Conservation (phyloP, 2,329 filamentous ascomycete genomes). For the Penicillium sp. region DNA sequence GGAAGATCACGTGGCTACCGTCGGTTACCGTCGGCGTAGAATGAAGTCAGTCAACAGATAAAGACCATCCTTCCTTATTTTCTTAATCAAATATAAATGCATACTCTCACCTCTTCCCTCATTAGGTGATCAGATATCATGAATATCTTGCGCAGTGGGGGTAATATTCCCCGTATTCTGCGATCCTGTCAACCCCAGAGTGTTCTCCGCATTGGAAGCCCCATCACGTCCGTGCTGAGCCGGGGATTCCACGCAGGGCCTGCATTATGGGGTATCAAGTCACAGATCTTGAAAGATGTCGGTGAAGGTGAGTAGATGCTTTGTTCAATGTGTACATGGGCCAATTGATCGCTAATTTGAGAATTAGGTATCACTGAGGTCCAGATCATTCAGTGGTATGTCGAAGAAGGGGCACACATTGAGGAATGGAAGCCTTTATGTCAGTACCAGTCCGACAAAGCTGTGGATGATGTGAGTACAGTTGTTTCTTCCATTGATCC, state of each 20-base stretch:
- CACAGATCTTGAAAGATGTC: slow-evolving; percentile 45
- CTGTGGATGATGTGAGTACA: slow-evolving; percentile 58
- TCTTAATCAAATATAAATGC: neutral
- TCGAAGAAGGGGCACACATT: slow-evolving; percentile 89
- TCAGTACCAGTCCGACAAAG: slow-evolving; percentile 98
- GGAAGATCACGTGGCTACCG: slow-evolving; percentile 22
- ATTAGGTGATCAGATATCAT: slow-evolving; percentile 14
- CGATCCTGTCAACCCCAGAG: slow-evolving; percentile 26
- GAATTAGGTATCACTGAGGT: slow-evolving; percentile 87
- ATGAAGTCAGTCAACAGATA: slow-evolving; percentile 15
- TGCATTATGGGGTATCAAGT: slow-evolving; percentile 36
- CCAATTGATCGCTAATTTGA: slow-evolving; percentile 18
- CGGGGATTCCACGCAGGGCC: slow-evolving; percentile 39
- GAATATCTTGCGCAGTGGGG: slow-evolving; percentile 33
- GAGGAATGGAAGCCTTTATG: slow-evolving; percentile 98
- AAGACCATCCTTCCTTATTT: slow-evolving; percentile 12
- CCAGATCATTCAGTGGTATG: slow-evolving; percentile 99
- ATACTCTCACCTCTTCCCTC: neutral
- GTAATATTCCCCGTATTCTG: slow-evolving; percentile 29
- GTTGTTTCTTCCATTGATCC: neutral
- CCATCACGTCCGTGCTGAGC: slow-evolving; percentile 24
- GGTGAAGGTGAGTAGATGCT: slow-evolving; percentile 37
- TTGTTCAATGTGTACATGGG: neutral
- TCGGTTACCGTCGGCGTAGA: slow-evolving; percentile 26
- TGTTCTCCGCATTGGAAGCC: slow-evolving; percentile 27